A percentile compares a stretch with the other conserved stretches of the same genome.
Evolutionary conservation across 495 filamentous ascomycete species (phyloP).

Genomic region (Paragyromitra xinjiangensis): DNA sequence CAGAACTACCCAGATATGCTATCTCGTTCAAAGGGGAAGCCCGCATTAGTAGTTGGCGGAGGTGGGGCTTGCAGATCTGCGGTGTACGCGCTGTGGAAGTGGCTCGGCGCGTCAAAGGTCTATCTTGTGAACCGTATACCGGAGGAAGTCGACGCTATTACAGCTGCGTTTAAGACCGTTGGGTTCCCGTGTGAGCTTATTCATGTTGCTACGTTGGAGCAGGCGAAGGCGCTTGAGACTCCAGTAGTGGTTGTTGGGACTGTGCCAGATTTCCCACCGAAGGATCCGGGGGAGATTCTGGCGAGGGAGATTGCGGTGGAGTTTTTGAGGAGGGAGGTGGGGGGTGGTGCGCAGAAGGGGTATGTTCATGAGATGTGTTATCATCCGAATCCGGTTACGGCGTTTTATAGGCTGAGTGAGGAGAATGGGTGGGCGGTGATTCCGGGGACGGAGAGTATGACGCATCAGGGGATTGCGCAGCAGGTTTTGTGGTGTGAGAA

Average conservation of each 20-base stretch:
- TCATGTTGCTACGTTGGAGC: slow-evolving; percentile 65
- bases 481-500: slow-evolving; percentile 42
- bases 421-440: slow-evolving; percentile 73
- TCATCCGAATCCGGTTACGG: slow-evolving; percentile 73
- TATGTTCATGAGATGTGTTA: slow-evolving; percentile 83
- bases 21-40: slow-evolving; percentile 38
- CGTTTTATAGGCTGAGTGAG: slow-evolving; percentile 67
- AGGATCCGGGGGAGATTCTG: slow-evolving; percentile 67
- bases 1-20: slow-evolving; percentile 65
- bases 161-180: slow-evolving; percentile 65
- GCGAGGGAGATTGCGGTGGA: slow-evolving; percentile 66
- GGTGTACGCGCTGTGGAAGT: slow-evolving; percentile 73
- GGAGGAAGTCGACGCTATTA: slow-evolving; percentile 70
- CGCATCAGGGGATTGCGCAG: slow-evolving; percentile 80
- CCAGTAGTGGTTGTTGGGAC: slow-evolving; percentile 72
- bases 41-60: slow-evolving; percentile 64
- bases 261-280: slow-evolving; percentile 74
- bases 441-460: slow-evolving; percentile 73
- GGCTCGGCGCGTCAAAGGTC: slow-evolving; percentile 70
- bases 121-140: slow-evolving; percentile 76
- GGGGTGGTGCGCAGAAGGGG: slow-evolving; percentile 62
- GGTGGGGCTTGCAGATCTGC: slow-evolving; percentile 76
- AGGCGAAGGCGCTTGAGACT: slow-evolving; percentile 66
- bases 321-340: slow-evolving; percentile 34
- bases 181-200: slow-evolving; percentile 65